Evolutionary conservation across 495 filamentous ascomycete species (phyloP), one percentile per base, ranked within the genome.

Genomic region (Oidiodendron maius): DNA sequence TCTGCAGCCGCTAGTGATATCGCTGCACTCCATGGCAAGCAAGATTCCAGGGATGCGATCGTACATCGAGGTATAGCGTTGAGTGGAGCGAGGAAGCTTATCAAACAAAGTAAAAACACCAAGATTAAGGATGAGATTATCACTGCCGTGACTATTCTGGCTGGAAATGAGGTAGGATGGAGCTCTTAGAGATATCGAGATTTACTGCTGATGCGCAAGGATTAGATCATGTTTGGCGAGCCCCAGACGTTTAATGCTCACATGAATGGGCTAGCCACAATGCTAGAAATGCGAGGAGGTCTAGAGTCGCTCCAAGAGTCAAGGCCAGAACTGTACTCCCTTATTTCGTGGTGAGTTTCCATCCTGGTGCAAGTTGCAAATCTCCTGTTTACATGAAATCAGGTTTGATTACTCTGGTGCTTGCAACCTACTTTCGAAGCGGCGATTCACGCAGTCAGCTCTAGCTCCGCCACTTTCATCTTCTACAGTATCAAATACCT

Each of bases 361-460:
- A n/a, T 6, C 22, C 16, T 3, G 13, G 16, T 12, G 21, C 20
- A 16, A 24, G 9, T n/a, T 12, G 16, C 15, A 17, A 4, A 9
- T 13, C n/a, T 11, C 28, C 8, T n/a, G 8, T 34, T 9, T n/a
- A 8, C 28, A n/a, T 18, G 15, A 13, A 4, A n/a, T n/a, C 18
- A 52, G 50, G 50, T 23, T 52, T 34, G 50, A 52, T 20, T 46
- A 46, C 24, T 20, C 36, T 1, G 50, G 42, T 4, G 28, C 43
- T 2, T 52, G 42, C 26, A 47, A 47, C 28, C 44, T 52, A 10
- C 11, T 46, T 4, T 46, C 42, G 1, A 40, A 36, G 37, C 34
- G 42, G 0, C 15, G 24, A 26, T 46, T 52, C 18, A 5, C n/a
- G n/a, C n/a, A n/a, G n/a, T n/a, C n/a, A n/a, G n/a, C n/a, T n/a